Evolutionary conservation across 768 basidiomycete genomes (phyloP), one percentile per base, ranked within the genome.

Genomic region (Trametes cinnabarina): DNA sequence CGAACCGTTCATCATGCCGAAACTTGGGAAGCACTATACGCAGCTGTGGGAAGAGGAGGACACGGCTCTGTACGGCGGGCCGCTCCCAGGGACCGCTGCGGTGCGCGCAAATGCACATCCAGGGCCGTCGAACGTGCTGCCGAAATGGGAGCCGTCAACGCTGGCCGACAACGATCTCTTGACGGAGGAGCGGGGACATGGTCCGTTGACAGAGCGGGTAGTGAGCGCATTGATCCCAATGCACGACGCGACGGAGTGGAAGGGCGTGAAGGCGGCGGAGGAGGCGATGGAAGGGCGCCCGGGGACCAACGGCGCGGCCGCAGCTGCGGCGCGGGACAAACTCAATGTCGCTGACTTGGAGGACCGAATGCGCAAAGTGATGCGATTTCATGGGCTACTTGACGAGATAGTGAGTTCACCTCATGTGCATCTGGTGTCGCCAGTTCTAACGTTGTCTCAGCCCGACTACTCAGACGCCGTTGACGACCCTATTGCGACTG

Each of bases 31-130:
- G 63, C 94, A 96, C 73, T 99, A 98, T 66, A 75, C 84, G 32
- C 91, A 96, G 51, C 79, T 87, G 0, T 99, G 96, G 95, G 95
- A 95, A 61, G 94, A 97, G 65, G 86, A 92, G 68, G 96, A 99
- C 70, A 79, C 77, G 8, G 76, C 77, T 11, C 53, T 79, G n/a
- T 76, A 78, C 54, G 78, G 77, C 25, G 69, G 68, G 5, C 73
- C 78, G 25, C 62, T 79, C 20, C 74, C 78, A 9, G 72, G 74
- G 7, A 74, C 77, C 28, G 71, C 72, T n/a, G 69, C 76, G 19
- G 67, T 71, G 28, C 74, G 75, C 32, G 72, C 73, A 23, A 63
- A 40, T 65, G 70, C 43, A 63, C 62, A 65, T 23, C 60, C 66
- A 4, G 78, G 81, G 3, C 85, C 86, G 4, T 28, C 54, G 22